A percentile compares a stretch with the other conserved stretches of the same genome.
Evolutionary conservation across 192 early-diverging fungal genomes (phyloP).

Genomic region (Gamsiella multidivaricata): DNA sequence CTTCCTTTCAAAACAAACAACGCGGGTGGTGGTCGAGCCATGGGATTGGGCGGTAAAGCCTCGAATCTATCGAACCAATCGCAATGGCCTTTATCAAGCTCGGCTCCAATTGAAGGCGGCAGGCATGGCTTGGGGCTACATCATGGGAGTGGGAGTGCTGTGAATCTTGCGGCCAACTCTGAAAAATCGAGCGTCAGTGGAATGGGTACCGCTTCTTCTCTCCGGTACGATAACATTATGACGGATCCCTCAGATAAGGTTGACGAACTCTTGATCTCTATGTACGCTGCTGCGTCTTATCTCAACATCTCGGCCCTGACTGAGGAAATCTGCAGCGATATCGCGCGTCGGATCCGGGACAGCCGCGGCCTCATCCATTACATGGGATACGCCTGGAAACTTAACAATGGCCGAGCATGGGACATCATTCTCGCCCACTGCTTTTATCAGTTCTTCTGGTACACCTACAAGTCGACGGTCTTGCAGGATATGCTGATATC

Average conservation of each 20-base stretch:
- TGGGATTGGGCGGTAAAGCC: not conserved
- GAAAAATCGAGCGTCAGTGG: constrained; percentile 4
- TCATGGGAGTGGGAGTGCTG: not conserved
- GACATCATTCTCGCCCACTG: constrained; percentile 53
- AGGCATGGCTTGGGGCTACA: constrained; percentile 30
- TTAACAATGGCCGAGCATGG: constrained; percentile 47
- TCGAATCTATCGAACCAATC: not conserved
- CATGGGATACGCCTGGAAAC: constrained; percentile 52
- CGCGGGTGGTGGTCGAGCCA: not conserved
- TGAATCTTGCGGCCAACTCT: not conserved
- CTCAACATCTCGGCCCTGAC: constrained; percentile 48
- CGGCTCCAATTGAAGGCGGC: not conserved
- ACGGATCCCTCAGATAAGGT: constrained; percentile 45
- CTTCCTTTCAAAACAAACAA: constrained; percentile 11
- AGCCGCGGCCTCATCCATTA: constrained; percentile 43
- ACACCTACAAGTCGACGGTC: constrained; percentile 25
- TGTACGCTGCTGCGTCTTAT: constrained; percentile 51
- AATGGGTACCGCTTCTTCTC: not conserved
- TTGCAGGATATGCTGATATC: constrained; percentile 45
- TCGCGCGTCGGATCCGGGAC: constrained; percentile 40
- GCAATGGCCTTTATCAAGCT: not conserved
- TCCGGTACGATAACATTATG: constrained; percentile 36
- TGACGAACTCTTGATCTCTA: constrained; percentile 44
- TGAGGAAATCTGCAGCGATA: constrained; percentile 52
- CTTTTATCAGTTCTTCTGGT: constrained; percentile 50